These are phyloP conservation scores for Talaromyces sp. DNA, from an alignment of 2,329 filamentous ascomycete species.

Conservation along the genomic window DNA sequence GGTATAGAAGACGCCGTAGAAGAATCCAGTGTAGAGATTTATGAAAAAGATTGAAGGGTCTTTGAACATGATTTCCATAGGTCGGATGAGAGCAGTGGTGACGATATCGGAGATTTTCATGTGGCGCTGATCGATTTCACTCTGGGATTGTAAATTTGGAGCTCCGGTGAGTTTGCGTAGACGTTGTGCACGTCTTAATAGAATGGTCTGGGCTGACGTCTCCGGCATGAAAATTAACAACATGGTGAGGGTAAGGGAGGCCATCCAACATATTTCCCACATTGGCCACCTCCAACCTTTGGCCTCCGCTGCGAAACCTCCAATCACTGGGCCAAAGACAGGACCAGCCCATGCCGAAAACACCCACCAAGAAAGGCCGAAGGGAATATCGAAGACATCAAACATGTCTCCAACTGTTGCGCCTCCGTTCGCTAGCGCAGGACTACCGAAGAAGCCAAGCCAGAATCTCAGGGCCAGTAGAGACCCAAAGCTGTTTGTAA, in stretches of 20 bases:
- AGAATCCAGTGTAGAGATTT: constrained; percentile 59
- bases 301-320: constrained; percentile 56
- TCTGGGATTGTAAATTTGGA: not conserved
- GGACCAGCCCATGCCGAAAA: constrained; percentile 46
- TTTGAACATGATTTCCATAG: constrained; percentile 58
- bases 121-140: not conserved
- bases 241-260: constrained; percentile 55
- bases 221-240: constrained; percentile 65
- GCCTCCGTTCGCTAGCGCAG: constrained; percentile 54
- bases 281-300: constrained; percentile 55
- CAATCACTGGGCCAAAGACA: constrained; percentile 62
- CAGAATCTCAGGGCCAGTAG: constrained; percentile 64
- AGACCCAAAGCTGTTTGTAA: constrained; percentile 50
- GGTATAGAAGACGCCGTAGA: constrained; percentile 49
- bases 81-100: constrained; percentile 25
- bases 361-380: constrained; percentile 60
- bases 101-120: not conserved
- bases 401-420: constrained; percentile 1
- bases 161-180: not conserved
- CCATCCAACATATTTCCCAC: constrained; percentile 61
- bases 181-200: constrained; percentile 55
- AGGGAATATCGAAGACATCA: constrained; percentile 50
- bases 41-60: constrained; percentile 62
- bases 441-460: constrained; percentile 64
- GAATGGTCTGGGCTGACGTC: constrained; percentile 59